Conservation (phyloP, 768 basidiomycete species). For the Suillus ampliporus region DNA sequence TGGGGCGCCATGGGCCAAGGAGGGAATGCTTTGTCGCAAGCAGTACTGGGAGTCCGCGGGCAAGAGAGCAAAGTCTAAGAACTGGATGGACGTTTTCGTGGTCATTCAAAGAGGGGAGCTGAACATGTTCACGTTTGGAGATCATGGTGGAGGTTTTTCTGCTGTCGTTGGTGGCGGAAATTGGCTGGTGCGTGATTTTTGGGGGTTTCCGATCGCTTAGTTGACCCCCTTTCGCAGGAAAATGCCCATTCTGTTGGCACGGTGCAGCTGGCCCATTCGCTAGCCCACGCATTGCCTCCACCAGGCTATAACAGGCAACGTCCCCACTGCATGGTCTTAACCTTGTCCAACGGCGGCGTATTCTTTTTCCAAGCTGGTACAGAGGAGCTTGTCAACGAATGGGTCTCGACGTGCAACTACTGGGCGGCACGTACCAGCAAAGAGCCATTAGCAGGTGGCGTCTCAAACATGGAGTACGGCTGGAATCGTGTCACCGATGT, state of each 20-base stretch:
- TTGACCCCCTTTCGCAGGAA: slow-evolving; percentile 53
- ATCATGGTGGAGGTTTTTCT: slow-evolving; percentile 61
- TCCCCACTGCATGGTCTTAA: slow-evolving; percentile 94
- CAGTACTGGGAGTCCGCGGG: slow-evolving; percentile 90
- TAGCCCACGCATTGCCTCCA: slow-evolving; percentile 86
- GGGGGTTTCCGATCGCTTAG: slow-evolving; percentile 10
- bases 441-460: slow-evolving; percentile 93
- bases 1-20: slow-evolving; percentile 98
- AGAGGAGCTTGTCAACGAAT: slow-evolving; percentile 97
- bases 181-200: slow-evolving; percentile 84
- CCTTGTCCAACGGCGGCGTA: slow-evolving; percentile 86
- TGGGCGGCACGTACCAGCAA: slow-evolving; percentile 97
- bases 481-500: slow-evolving; percentile 83
- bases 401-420: slow-evolving; percentile 99
- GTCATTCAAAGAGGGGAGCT: slow-evolving; percentile 95
- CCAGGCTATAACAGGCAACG: slow-evolving; percentile 92
- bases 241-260: slow-evolving; percentile 88
- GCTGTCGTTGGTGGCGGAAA: slow-evolving; percentile 92
- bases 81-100: slow-evolving; percentile 94
- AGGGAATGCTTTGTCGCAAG: slow-evolving; percentile 94
- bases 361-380: slow-evolving; percentile 99
- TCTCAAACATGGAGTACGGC: slow-evolving; percentile 99
- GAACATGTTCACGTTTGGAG: slow-evolving; percentile 95
- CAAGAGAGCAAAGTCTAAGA: slow-evolving; percentile 85
- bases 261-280: slow-evolving; percentile 83